phyloP scores from a whole-genome alignment of 2,329 filamentous ascomycete species.

The Phaeosphaeriaceae sp. region DNA sequence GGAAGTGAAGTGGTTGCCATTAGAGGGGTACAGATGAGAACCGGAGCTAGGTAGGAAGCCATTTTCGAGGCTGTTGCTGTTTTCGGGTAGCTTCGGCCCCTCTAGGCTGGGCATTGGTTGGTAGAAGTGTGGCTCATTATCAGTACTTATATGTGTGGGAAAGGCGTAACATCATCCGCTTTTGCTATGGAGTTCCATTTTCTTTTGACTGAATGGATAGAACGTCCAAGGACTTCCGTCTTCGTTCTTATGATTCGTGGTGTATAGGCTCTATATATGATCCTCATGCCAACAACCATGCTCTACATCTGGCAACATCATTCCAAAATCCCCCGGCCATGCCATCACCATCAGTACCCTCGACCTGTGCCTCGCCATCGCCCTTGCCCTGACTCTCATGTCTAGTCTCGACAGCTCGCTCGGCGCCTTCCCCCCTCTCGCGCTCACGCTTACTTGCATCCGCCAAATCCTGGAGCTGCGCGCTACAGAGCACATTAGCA shows the following conservation, averaged over 20 bases:
- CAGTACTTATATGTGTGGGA: too few species aligned
- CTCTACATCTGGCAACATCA: neutral
- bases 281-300: neutral
- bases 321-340: neutral
- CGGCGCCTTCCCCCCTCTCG: neutral
- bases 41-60: neutral
- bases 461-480: neutral
- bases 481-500: neutral
- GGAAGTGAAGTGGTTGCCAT: neutral
- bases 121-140: too few species aligned
- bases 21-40: neutral
- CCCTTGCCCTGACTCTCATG: neutral
- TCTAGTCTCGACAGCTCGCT: neutral
- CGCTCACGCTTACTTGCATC: neutral
- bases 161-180: too few species aligned
- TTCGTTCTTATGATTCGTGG: too few species aligned
- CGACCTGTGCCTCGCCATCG: neutral
- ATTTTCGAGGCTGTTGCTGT: neutral
- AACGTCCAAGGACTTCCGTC: too few species aligned
- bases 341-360: neutral
- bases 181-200: too few species aligned
- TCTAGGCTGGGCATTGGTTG: too few species aligned
- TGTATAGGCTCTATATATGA: too few species aligned
- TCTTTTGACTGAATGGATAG: too few species aligned
- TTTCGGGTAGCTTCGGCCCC: neutral